Conservation (phyloP, 1,284 basidiomycete genomes). For the Trametes pubescens region DNA sequence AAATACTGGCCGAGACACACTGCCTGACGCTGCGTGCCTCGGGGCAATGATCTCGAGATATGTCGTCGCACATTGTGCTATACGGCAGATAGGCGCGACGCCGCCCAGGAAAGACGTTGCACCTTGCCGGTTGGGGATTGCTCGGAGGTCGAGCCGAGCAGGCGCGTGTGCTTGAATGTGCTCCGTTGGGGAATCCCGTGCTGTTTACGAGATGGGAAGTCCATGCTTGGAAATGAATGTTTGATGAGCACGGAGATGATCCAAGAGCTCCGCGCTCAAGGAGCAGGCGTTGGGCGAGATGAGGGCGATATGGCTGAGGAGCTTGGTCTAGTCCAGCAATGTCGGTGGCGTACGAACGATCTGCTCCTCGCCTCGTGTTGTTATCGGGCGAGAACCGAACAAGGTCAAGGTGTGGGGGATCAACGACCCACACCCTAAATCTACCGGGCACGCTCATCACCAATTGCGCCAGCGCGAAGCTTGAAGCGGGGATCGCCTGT, state of each 20-base stretch:
- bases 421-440: constrained; percentile 5
- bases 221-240: constrained; percentile 2
- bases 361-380: constrained; percentile 8
- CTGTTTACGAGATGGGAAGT: background rate
- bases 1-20: constrained; percentile 6
- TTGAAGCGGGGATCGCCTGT: background rate
- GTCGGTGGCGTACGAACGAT: constrained; percentile 3
- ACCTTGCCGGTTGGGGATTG: constrained; percentile 24
- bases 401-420: background rate
- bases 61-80: background rate
- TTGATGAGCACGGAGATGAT: background rate
- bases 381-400: background rate
- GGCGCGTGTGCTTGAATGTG: constrained; percentile 6
- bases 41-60: constrained; percentile 6
- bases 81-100: constrained; percentile 3
- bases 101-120: constrained; percentile 2
- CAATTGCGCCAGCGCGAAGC: background rate
- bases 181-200: constrained; percentile 3
- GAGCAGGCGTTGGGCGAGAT: background rate
- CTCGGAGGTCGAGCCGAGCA: constrained; percentile 27
- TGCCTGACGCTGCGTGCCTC: constrained; percentile 15
- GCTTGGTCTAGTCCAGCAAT: background rate
- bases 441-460: background rate
- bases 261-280: background rate
- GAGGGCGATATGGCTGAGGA: background rate